These are phyloP conservation scores for Gentiana dahurica DNA, from an alignment of 257 asterid genomes.

Conservation along the genomic window DNA sequence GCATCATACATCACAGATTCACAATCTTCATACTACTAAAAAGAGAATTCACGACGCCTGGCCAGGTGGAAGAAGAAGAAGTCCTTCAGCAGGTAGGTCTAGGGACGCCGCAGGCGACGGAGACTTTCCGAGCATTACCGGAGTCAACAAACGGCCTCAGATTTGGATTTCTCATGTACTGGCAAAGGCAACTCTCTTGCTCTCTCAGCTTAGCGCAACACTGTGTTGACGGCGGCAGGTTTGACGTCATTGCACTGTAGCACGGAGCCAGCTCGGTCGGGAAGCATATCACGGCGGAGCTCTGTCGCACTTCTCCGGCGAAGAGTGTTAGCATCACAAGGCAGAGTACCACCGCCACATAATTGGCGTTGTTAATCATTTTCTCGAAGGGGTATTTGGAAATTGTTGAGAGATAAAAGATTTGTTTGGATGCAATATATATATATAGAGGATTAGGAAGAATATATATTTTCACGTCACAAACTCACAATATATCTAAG, in stretches of 20 bases:
- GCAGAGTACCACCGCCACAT: too few relatives aligned
- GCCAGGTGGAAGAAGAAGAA: too few relatives aligned
- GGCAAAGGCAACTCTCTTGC: constrained; percentile 29
- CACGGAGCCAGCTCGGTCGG: constrained; percentile 15
- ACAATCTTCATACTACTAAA: too few relatives aligned
- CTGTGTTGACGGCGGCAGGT: constrained; percentile 8
- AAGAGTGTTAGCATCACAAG: constrained; percentile 1
- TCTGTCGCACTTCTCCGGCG: neutral
- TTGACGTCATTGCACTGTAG: constrained; percentile 1
- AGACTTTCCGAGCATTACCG: constrained; percentile 19
- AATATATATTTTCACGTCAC: too few relatives aligned
- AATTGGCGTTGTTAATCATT: too few relatives aligned
- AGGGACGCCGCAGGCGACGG: constrained; percentile 12
- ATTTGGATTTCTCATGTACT: constrained; percentile 16
- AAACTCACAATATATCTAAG: too few relatives aligned
- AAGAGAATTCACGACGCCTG: too few relatives aligned
- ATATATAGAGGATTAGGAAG: too few relatives aligned
- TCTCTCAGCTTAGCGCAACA: constrained; percentile 30
- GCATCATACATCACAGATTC: too few relatives aligned
- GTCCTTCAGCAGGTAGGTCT: constrained; percentile 12
- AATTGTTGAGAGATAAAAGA: too few relatives aligned
- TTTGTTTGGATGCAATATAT: too few relatives aligned
- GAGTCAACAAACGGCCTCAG: constrained; percentile 14
- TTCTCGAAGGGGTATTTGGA: too few relatives aligned
- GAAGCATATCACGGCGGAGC: constrained; percentile 7